phyloP scores from a whole-genome alignment of 805 yeast genomes.

The Kazachstania viticola region DNA sequence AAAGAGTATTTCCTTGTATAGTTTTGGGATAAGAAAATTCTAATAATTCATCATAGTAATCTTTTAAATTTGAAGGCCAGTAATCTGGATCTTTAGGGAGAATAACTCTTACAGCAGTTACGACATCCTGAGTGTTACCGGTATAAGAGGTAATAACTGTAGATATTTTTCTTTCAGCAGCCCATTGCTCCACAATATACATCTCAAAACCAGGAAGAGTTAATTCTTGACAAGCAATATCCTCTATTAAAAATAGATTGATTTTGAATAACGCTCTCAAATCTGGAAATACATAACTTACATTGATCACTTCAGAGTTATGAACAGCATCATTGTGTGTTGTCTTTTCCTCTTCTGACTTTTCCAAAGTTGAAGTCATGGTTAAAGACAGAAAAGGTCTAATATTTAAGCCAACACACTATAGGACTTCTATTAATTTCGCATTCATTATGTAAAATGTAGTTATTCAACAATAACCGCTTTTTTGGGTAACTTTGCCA shows the following conservation, averaged over 20 bases:
- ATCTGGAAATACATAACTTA: constrained; percentile 42
- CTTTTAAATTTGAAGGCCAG: constrained; percentile 36
- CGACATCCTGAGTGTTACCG: constrained; percentile 60
- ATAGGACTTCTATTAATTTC: too few relatives aligned
- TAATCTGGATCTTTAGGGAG: constrained; percentile 26
- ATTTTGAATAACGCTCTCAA: constrained; percentile 40
- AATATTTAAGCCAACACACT: too few relatives aligned
- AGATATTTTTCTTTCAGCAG: constrained; percentile 54
- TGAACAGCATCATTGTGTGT: background rate
- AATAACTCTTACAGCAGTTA: constrained; percentile 51
- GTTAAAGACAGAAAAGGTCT: too few relatives aligned
- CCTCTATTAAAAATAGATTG: constrained; percentile 30
- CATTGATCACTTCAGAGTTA: too few relatives aligned
- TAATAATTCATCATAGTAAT: constrained; percentile 54
- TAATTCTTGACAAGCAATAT: constrained; percentile 34
- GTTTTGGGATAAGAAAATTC: constrained; percentile 59
- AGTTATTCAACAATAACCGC: too few relatives aligned
- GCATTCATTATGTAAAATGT: too few relatives aligned
- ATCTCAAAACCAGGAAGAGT: constrained; percentile 68
- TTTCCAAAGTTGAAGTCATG: too few relatives aligned
- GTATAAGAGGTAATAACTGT: constrained; percentile 72
- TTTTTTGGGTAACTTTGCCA: too few relatives aligned
- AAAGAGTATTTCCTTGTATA: constrained; percentile 48
- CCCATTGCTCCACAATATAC: constrained; percentile 94
- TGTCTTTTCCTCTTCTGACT: background rate